Evolutionary conservation across 1,139 yeast genomes (phyloP).

Genomic region (Pichia sp.): DNA sequence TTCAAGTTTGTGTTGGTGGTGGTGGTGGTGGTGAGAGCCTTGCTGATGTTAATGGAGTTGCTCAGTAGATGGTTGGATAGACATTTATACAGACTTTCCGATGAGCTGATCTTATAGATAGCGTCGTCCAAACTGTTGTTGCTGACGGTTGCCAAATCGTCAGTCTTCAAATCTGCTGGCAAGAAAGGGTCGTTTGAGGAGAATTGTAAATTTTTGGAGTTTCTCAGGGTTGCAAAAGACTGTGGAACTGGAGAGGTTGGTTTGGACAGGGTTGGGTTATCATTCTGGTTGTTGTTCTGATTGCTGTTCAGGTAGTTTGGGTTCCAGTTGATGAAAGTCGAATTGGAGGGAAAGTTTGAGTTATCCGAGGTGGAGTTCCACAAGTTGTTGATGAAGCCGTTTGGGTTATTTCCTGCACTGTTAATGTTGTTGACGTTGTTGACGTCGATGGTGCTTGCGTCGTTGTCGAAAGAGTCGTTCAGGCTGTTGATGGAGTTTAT

Average conservation of each 20-base stretch:
- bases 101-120: neutral
- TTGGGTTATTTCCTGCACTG: neutral
- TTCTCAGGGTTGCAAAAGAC: constrained; percentile 1
- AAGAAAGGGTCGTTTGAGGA: constrained; percentile 14
- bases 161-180: constrained; percentile 5
- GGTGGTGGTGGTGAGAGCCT: too few species aligned
- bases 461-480: constrained; percentile 1
- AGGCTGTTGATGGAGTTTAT: neutral
- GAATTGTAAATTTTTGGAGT: constrained; percentile 2
- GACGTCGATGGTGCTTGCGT: constrained; percentile 1
- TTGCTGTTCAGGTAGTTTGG: neutral
- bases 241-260: constrained; percentile 3
- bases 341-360: neutral
- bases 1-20: neutral
- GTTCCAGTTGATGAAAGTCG: constrained; percentile 7
- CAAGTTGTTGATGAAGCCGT: neutral
- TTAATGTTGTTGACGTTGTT: neutral
- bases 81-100: neutral
- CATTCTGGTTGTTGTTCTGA: neutral
- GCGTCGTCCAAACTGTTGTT: neutral
- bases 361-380: neutral
- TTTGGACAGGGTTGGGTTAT: constrained; percentile 2
- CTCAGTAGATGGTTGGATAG: neutral
- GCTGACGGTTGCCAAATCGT: neutral
- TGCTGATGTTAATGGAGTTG: neutral